Evolutionary conservation across 371 early-diverging fungal species (phyloP).

Genomic region (Apophysomyces sp.): DNA sequence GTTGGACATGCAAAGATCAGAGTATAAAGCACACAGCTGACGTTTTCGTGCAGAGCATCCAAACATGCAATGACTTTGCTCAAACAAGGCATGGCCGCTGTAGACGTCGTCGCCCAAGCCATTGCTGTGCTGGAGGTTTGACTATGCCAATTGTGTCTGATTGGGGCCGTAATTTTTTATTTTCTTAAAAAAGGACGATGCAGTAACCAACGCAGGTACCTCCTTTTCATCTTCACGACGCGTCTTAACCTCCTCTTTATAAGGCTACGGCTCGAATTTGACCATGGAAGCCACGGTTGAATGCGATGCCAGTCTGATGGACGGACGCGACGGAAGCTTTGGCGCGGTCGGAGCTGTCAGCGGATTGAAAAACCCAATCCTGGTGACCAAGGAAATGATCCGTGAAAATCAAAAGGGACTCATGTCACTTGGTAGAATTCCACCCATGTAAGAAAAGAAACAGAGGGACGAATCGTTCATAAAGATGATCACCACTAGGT

Average conservation of each 20-base stretch:
- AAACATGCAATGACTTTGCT: slow-evolving; percentile 25
- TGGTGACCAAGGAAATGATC: slow-evolving; percentile 53
- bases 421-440: slow-evolving; percentile 63
- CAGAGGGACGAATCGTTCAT: neutral
- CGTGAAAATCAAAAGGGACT: slow-evolving; percentile 42
- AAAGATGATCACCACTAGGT: slow-evolving; percentile 9
- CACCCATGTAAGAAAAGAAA: slow-evolving; percentile 59
- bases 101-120: slow-evolving; percentile 34
- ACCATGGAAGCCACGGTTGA: slow-evolving; percentile 75
- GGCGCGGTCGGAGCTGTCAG: slow-evolving; percentile 78
- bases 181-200: slow-evolving; percentile 35
- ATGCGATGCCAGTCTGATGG: slow-evolving; percentile 89
- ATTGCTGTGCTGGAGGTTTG: slow-evolving; percentile 43
- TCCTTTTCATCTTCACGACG: neutral
- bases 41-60: slow-evolving; percentile 26
- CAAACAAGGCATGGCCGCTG: slow-evolving; percentile 13
- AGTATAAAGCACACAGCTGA: neutral
- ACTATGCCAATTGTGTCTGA: neutral
- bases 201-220: slow-evolving; percentile 49
- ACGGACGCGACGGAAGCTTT: slow-evolving; percentile 60
- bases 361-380: slow-evolving; percentile 71
- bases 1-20: slow-evolving; percentile 23
- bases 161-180: neutral
- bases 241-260: neutral
- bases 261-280: slow-evolving; percentile 75